Conservation (phyloP, 371 early-diverging fungal species). For the Rhizopus sp. region DNA sequence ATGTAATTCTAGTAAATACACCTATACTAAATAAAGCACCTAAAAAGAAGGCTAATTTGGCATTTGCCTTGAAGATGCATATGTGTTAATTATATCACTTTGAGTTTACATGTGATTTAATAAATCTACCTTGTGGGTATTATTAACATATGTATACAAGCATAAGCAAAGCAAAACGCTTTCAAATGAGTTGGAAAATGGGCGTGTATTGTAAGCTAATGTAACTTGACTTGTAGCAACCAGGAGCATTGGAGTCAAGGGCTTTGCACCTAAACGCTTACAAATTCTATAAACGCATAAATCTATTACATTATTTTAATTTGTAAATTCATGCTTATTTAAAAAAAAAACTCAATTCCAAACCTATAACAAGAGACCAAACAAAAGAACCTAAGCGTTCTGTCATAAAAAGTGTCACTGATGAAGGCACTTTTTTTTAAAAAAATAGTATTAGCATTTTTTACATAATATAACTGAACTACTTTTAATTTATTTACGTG, state of each 20-base stretch:
- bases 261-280: slow-evolving; percentile 35
- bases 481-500: slow-evolving; percentile 10
- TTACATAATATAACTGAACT: neutral
- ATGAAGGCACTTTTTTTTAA: slow-evolving; percentile 19
- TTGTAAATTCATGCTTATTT: too few species aligned
- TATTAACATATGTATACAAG: neutral
- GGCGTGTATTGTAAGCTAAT: slow-evolving; percentile 61
- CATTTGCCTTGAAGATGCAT: slow-evolving; percentile 2
- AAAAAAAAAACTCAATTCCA: too few species aligned
- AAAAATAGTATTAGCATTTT: neutral
- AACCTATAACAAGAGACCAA: too few species aligned
- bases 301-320: slow-evolving; percentile 22
- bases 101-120: too few species aligned
- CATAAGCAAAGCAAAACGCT: slow-evolving; percentile 51
- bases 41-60: slow-evolving; percentile 25
- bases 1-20: slow-evolving; percentile 66
- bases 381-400: slow-evolving; percentile 16
- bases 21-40: slow-evolving; percentile 59
- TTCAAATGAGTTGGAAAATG: slow-evolving; percentile 75
- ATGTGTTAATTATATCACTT: too few species aligned
- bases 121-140: too few species aligned
- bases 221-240: slow-evolving; percentile 65
- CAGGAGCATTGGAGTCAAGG: slow-evolving; percentile 50
- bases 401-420: slow-evolving; percentile 20
- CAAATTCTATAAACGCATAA: slow-evolving; percentile 43